Evolutionary conservation across 2,329 filamentous ascomycete genomes (phyloP).

Genomic region (Phaeosphaeriaceae sp.): DNA sequence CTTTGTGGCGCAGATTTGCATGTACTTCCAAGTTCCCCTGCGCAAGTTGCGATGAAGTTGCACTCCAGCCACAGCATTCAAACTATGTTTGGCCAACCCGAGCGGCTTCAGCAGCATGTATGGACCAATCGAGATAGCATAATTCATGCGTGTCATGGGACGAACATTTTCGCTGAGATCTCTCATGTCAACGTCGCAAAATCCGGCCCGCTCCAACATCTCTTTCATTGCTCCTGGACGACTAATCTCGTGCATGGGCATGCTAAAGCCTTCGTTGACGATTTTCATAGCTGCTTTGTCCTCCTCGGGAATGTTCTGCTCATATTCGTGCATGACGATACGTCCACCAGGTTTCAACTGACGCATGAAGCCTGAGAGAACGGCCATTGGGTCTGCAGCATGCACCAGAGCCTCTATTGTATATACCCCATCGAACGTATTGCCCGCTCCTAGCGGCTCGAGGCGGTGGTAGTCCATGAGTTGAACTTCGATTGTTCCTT

Average conservation of each 20-base stretch:
- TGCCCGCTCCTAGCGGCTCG: constrained; percentile 42
- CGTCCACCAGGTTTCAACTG: constrained; percentile 57
- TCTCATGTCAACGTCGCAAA: not conserved
- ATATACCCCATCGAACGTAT: constrained; percentile 60
- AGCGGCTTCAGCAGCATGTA: not conserved
- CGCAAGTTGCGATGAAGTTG: not conserved
- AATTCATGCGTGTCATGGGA: not conserved
- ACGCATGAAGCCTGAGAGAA: constrained; percentile 56
- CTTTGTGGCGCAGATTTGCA: not conserved
- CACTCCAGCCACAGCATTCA: not conserved
- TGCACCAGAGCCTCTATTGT: constrained; percentile 66
- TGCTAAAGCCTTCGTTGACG: not conserved
- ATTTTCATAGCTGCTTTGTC: not conserved
- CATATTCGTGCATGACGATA: constrained; percentile 57
- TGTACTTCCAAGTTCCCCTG: not conserved
- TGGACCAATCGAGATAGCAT: not conserved
- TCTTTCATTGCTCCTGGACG: not conserved
- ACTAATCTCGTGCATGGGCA: not conserved
- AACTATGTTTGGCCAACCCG: not conserved
- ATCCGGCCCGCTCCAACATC: not conserved
- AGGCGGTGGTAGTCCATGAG: constrained; percentile 62
- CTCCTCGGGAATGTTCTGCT: constrained; percentile 19
- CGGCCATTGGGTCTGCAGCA: constrained; percentile 56
- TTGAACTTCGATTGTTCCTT: constrained; percentile 46
- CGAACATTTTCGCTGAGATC: not conserved